Evolutionary conservation across 441 rosid species (phyloP).

Genomic region (Adansonia grandidieri): DNA sequence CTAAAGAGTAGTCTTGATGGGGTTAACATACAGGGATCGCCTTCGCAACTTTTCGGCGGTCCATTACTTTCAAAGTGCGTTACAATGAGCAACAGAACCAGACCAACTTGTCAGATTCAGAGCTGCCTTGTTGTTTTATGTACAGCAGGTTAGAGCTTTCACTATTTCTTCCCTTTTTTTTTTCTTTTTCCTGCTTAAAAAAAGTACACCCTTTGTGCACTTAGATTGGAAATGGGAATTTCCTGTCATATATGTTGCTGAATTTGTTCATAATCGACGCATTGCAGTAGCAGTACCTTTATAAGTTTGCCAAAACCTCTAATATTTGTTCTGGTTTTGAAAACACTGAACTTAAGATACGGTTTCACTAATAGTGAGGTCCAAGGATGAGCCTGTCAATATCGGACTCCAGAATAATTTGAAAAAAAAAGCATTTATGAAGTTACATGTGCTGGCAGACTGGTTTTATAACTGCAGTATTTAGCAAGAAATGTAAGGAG

Average conservation of each 20-base stretch:
- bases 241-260: neutral
- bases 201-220: neutral
- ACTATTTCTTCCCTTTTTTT: slow-evolving; percentile 1
- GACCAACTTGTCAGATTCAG: neutral
- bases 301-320: neutral
- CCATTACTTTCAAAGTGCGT: neutral
- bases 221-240: neutral
- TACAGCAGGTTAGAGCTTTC: slow-evolving; percentile 1
- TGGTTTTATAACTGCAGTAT: neutral
- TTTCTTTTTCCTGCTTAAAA: neutral
- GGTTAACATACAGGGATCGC: neutral
- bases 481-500: neutral
- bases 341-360: neutral
- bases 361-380: neutral
- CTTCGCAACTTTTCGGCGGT: neutral
- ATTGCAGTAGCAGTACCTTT: neutral
- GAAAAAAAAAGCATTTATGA: neutral
- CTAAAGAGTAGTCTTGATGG: neutral
- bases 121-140: neutral
- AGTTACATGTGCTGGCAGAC: neutral
- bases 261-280: neutral
- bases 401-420: neutral
- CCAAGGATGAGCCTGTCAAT: neutral
- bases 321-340: neutral
- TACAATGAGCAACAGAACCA: neutral